phyloP scores from a whole-genome alignment of 176 grass and related monocot genomes.

The Guadua angustifolia region DNA sequence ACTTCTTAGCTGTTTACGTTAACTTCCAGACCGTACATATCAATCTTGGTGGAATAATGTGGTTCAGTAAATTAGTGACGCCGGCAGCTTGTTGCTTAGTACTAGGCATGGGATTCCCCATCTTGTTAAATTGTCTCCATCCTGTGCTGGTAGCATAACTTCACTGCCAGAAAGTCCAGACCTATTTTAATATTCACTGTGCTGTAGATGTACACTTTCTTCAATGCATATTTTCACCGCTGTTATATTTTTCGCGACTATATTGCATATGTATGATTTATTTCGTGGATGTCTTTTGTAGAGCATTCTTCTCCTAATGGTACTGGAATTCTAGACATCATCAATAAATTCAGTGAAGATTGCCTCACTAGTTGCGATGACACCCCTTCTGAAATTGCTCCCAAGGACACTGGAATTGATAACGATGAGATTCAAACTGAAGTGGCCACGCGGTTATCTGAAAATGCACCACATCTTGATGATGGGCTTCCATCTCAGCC shows the following conservation, averaged over 20 bases:
- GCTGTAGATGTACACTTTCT: conserved; percentile 25
- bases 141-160: conserved; percentile 33
- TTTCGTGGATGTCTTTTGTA: conserved; percentile 33
- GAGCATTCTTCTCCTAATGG: conserved; percentile 22
- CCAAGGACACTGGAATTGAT: conserved; percentile 7
- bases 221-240: conserved; percentile 29
- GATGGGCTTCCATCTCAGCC: not conserved
- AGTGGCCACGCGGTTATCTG: not conserved
- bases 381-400: conserved; percentile 1
- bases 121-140: conserved; percentile 38
- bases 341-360: conserved; percentile 15
- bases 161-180: conserved; percentile 31
- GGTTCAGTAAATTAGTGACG: conserved; percentile 31
- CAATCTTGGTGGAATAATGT: conserved; percentile 20
- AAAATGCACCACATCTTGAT: conserved; percentile 25
- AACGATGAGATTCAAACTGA: conserved; percentile 2
- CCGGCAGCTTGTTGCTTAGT: conserved; percentile 33
- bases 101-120: conserved; percentile 1
- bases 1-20: not conserved
- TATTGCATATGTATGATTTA: conserved; percentile 6
- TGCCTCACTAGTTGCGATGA: not conserved
- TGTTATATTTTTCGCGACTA: not conserved
- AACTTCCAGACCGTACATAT: conserved; percentile 34
- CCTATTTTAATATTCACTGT: conserved; percentile 35
- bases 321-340: not conserved